Evolutionary conservation across 2,329 filamentous ascomycete genomes (phyloP), one percentile per base, ranked within the genome.

Genomic region (Phaeophleospora eucalypticola): DNA sequence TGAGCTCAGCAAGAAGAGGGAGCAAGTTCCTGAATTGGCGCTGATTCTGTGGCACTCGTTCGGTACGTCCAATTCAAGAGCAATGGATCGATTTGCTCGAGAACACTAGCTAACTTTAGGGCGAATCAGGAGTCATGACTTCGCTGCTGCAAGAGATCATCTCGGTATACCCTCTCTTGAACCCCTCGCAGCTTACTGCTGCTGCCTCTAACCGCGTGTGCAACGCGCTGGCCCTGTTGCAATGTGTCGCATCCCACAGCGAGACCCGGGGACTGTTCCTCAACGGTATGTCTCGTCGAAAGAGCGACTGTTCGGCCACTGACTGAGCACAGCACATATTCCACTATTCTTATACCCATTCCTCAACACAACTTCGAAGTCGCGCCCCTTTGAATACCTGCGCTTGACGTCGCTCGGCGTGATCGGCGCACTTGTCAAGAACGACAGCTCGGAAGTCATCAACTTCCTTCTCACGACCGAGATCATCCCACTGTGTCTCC

Each of bases 31-130:
- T 0, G 93, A 98, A 73, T 76, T 98, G 49, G 93, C 93, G 38
- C 75, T 98, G 61, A 95, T 98, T 52, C 76, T 98, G 52, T 98
- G 93, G 93, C 93, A 98, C 70, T 97, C 91, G 3, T 97, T 96
- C 64, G 93, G 91, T 95, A 80, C 56, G 82, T 70, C 34, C 33
- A 33, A 29, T n/a, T 16, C n/a, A 39, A 16, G 27, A 15, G 29
- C 14, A 15, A 3, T 39, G 15, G 9, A 20, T 19, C 14, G 29
- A 42, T 37, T 34, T 37, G n/a, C n/a, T n/a, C n/a, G 43, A 39
- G 19, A n/a, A 16, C 35, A 34, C 10, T 6, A 17, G 27, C n/a
- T 51, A 45, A 55, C 53, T 64, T 51, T 42, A n/a, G n/a, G n/a
- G 46, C 52, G 49, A 49, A 56, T 18, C 57, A 95, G 89, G 90